These are phyloP conservation scores for Atkinsonella texensis DNA, from an alignment of 2,329 filamentous ascomycete species.

Conservation along the genomic window DNA sequence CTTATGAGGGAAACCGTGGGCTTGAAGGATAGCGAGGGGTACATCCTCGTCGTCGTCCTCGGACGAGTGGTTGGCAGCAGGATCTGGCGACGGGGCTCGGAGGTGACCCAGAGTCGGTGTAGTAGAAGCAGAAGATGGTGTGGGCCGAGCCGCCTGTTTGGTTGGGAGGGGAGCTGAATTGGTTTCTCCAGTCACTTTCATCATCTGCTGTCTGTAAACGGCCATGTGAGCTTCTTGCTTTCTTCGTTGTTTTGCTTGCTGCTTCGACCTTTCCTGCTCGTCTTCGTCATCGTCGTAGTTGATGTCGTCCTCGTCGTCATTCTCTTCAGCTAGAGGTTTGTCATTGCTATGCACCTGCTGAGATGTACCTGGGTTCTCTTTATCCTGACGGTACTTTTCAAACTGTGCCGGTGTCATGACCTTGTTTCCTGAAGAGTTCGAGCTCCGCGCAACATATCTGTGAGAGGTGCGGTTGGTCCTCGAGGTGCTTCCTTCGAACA, in stretches of 20 bases:
- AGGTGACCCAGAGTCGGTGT: slow-evolving; percentile 43
- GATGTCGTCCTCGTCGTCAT: slow-evolving; percentile 51
- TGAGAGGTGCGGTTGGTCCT: slow-evolving; percentile 25
- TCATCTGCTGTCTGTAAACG: slow-evolving; percentile 89
- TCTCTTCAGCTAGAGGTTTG: slow-evolving; percentile 37
- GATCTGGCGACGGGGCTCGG: slow-evolving; percentile 25
- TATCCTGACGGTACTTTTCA: slow-evolving; percentile 66
- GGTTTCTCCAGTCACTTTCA: slow-evolving; percentile 79
- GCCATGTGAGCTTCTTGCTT: slow-evolving; percentile 87
- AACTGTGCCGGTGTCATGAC: slow-evolving; percentile 88
- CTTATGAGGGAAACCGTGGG: slow-evolving; percentile 77
- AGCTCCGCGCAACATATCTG: slow-evolving; percentile 22
- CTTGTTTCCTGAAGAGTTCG: slow-evolving; percentile 46
- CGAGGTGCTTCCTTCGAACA: slow-evolving; percentile 38
- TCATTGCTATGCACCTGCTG: slow-evolving; percentile 23
- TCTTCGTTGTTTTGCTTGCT: slow-evolving; percentile 62
- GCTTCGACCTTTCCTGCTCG: slow-evolving; percentile 61
- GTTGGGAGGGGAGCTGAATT: slow-evolving; percentile 14
- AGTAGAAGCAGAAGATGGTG: slow-evolving; percentile 46
- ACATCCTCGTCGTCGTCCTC: slow-evolving; percentile 88
- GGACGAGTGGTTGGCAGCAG: slow-evolving; percentile 43
- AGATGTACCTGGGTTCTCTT: slow-evolving; percentile 43
- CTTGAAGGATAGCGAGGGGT: slow-evolving; percentile 73
- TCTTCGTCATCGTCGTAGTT: slow-evolving; percentile 67
- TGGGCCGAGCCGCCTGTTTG: slow-evolving; percentile 34